A percentile compares a stretch with the other conserved stretches of the same genome.
Evolutionary conservation across 805 yeast genomes (phyloP).

Genomic region (Yarrowia porcina): DNA sequence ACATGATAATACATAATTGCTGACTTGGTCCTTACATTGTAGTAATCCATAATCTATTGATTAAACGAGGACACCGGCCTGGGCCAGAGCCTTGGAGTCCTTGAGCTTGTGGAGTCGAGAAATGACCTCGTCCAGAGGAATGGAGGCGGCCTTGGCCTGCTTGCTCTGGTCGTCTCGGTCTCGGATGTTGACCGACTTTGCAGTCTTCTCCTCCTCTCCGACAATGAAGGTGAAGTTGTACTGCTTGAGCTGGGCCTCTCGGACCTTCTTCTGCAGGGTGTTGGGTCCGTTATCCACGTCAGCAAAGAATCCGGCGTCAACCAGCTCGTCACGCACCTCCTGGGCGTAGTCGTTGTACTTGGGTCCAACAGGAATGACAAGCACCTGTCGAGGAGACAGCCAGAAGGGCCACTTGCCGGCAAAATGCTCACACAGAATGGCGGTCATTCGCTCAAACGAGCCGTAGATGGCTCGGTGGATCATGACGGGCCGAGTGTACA

Average conservation of each 20-base stretch:
- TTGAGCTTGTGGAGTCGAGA: conserved; percentile 64
- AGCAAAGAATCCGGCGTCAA: conserved; percentile 73
- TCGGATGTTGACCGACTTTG: conserved; percentile 85
- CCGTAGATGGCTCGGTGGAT: conserved; percentile 99
- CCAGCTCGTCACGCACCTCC: conserved; percentile 63
- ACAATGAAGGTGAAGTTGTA: conserved; percentile 96
- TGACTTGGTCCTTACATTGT: too few relatives aligned
- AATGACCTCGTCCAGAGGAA: conserved; percentile 68
- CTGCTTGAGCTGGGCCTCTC: conserved; percentile 91
- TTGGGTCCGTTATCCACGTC: conserved; percentile 93
- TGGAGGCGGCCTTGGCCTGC: conserved; percentile 84
- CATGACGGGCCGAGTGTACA: conserved; percentile 87
- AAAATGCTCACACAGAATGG: conserved; percentile 94
- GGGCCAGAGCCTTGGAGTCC: conserved; percentile 45
- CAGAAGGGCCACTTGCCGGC: conserved; percentile 99
- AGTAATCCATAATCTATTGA: too few relatives aligned
- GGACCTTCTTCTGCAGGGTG: conserved; percentile 96
- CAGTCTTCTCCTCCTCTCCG: conserved; percentile 87
- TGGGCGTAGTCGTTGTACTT: conserved; percentile 89
- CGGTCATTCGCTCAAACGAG: conserved; percentile 98
- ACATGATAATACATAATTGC: too few relatives aligned
- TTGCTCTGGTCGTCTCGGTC: conserved; percentile 87
- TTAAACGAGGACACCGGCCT: conserved; percentile 11
- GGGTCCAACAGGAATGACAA: conserved; percentile 96
- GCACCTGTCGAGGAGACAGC: conserved; percentile 98